A percentile compares a stretch with the other conserved stretches of the same genome.
Evolutionary conservation across 148 eudicot genomes (phyloP).

Genomic region (Drosera capensis): DNA sequence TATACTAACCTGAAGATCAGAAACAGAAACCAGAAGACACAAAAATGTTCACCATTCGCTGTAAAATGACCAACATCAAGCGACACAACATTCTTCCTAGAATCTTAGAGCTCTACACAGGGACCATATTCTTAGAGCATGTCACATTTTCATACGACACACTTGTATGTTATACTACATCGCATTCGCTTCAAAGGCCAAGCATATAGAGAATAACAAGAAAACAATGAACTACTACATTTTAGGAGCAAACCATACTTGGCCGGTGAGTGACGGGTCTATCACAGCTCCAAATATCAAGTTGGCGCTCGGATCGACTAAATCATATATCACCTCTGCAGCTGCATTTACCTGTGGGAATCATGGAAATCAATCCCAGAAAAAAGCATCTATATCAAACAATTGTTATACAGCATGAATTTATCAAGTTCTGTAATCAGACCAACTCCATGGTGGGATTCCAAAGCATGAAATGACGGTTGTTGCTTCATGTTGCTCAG

Average conservation of each 20-base stretch:
- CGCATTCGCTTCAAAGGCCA: background rate
- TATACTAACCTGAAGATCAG: conserved; percentile 41
- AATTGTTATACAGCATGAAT: background rate
- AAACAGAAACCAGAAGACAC: background rate
- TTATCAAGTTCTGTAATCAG: background rate
- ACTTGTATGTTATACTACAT: too few species aligned
- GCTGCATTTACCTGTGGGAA: conserved; percentile 85
- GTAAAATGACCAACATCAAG: too few species aligned
- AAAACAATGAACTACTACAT: background rate
- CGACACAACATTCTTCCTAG: too few species aligned
- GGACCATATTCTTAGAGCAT: too few species aligned
- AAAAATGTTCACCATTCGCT: too few species aligned
- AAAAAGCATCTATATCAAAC: background rate
- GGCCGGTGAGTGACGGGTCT: conserved; percentile 86
- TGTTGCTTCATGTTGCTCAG: too few species aligned
- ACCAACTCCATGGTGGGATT: too few species aligned
- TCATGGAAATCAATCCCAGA: background rate
- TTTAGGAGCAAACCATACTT: conserved; percentile 31
- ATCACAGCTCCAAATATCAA: conserved; percentile 94
- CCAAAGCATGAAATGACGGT: too few species aligned
- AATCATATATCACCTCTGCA: conserved; percentile 96
- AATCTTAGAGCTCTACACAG: too few species aligned
- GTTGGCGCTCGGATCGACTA: conserved; percentile 96
- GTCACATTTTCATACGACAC: too few species aligned
- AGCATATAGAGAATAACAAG: background rate